These are phyloP conservation scores for Fraxinus excelsior DNA, from an alignment of 257 asterid genomes.

Conservation along the genomic window DNA sequence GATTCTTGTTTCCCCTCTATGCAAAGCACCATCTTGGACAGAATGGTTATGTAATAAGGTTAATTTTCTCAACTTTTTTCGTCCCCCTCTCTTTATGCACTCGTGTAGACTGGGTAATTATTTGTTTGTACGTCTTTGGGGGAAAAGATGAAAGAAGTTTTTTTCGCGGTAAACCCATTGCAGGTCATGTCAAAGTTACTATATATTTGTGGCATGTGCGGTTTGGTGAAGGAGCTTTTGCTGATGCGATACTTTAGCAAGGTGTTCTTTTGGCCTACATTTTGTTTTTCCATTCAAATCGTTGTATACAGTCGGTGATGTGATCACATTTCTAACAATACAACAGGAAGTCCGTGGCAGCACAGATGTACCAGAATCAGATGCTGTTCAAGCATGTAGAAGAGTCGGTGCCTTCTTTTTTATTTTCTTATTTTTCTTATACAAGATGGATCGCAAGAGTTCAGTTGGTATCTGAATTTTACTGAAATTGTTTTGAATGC, in stretches of 20 bases:
- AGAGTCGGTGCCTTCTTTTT: constrained; percentile 41
- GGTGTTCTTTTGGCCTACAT: constrained; percentile 40
- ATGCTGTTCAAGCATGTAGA: constrained; percentile 54
- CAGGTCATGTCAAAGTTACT: constrained; percentile 95
- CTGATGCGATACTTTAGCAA: constrained; percentile 96
- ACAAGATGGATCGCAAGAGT: background rate
- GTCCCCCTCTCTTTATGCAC: background rate
- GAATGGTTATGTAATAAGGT: constrained; percentile 98
- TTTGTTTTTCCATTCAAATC: constrained; percentile 10
- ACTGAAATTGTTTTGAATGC: constrained; percentile 27
- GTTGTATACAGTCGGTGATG: constrained; percentile 6
- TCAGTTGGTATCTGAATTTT: background rate
- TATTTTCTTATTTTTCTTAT: background rate
- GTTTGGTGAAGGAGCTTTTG: constrained; percentile 78
- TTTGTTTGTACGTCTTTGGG: background rate
- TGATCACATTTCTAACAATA: constrained; percentile 11
- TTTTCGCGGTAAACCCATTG: constrained; percentile 26
- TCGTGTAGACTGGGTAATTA: background rate
- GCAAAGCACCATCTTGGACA: constrained; percentile 96
- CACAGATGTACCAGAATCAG: constrained; percentile 56
- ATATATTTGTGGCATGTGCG: constrained; percentile 88
- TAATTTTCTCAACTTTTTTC: constrained; percentile 17
- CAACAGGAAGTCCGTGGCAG: constrained; percentile 56
- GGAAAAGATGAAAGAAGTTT: background rate
- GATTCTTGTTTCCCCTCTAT: constrained; percentile 92